Conservation (phyloP, 2,329 filamentous ascomycete species). For the Scleromitrula shiraiana region DNA sequence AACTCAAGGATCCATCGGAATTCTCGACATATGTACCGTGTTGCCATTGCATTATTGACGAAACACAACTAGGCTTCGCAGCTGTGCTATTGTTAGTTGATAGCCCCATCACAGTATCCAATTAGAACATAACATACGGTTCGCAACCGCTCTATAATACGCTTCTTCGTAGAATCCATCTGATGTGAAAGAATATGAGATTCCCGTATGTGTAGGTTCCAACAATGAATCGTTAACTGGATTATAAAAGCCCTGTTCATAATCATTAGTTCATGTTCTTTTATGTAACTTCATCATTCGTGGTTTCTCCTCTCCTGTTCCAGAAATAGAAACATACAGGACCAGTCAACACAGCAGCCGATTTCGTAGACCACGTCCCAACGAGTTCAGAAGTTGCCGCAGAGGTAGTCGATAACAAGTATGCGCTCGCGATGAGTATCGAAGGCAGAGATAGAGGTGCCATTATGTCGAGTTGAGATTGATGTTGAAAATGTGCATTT, state of each 20-base stretch:
- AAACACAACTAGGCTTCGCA: constrained; percentile 50
- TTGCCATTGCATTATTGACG: constrained; percentile 64
- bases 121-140: constrained; percentile 44
- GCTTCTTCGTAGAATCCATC: constrained; percentile 63
- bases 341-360: constrained; percentile 59
- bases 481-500: constrained; percentile 5
- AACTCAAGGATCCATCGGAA: constrained; percentile 47
- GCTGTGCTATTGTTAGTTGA: constrained; percentile 36
- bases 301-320: constrained; percentile 13
- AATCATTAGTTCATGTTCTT: constrained; percentile 7
- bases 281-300: too few species aligned
- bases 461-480: constrained; percentile 19
- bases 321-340: constrained; percentile 43
- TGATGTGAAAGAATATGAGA: constrained; percentile 65
- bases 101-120: too few species aligned
- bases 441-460: constrained; percentile 29
- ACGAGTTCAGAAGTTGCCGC: constrained; percentile 43
- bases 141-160: constrained; percentile 60
- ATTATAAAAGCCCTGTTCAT: constrained; percentile 59
- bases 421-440: constrained; percentile 30
- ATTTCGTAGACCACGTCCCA: constrained; percentile 69
- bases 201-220: constrained; percentile 58
- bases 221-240: constrained; percentile 55
- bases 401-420: constrained; percentile 26
- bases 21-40: constrained; percentile 55